These are phyloP conservation scores for Coemansia sp. DNA, from an alignment of 192 early-diverging fungal genomes.

Conservation along the genomic window DNA sequence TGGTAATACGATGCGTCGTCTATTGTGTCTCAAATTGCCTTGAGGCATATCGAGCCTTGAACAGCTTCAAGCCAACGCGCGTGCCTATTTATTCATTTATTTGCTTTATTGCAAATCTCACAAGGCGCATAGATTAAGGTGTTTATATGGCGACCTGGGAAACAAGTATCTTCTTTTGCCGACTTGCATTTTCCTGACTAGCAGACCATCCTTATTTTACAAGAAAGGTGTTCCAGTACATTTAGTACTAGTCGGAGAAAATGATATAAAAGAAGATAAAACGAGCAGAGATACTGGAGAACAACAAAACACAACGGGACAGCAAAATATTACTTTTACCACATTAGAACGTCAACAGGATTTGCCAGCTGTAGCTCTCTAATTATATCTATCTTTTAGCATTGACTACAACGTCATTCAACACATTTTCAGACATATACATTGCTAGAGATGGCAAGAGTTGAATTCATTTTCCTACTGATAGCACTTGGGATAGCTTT, in stretches of 20 bases:
- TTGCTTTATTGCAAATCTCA: constrained; percentile 12
- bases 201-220: neutral
- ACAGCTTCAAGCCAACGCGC: neutral
- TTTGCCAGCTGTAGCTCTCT: too few relatives aligned
- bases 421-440: neutral
- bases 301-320: too few relatives aligned
- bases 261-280: neutral
- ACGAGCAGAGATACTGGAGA: too few relatives aligned
- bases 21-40: neutral
- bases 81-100: neutral
- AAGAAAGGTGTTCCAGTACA: neutral
- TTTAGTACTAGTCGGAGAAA: neutral
- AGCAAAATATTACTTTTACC: too few relatives aligned
- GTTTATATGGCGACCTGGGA: neutral
- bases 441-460: too few relatives aligned
- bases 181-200: neutral
- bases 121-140: constrained; percentile 15
- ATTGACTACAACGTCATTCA: too few relatives aligned
- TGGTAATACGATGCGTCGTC: neutral
- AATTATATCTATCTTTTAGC: too few relatives aligned
- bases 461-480: neutral
- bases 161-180: neutral
- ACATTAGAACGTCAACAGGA: too few relatives aligned
- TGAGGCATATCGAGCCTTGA: neutral
- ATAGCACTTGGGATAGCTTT: neutral